Percentiles rank a stretch among this genome's conserved stretches.
Conservation (phyloP, 2,329 filamentous ascomycete species). For the Neofusicoccum cordaticola region DNA sequence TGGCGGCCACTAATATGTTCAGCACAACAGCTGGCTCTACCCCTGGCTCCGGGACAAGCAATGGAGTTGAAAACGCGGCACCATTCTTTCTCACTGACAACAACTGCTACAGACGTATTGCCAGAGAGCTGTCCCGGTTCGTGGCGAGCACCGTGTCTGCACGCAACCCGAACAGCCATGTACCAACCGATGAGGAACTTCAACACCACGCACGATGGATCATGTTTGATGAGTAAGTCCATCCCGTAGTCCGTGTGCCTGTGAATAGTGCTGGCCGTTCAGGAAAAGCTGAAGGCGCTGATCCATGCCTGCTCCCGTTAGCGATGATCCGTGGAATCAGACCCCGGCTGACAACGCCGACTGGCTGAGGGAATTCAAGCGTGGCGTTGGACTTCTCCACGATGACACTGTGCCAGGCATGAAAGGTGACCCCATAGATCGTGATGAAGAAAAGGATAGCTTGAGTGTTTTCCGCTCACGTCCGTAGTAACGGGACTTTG, state of each 20-base stretch:
- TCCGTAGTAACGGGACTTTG: too few species aligned
- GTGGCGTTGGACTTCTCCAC: constrained; percentile 22
- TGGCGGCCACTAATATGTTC: not conserved
- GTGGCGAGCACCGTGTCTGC: constrained; percentile 26
- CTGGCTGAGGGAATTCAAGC: constrained; percentile 33
- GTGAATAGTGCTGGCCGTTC: too few species aligned
- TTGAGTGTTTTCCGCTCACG: too few species aligned
- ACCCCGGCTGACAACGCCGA: constrained; percentile 34
- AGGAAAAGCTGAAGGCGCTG: not conserved
- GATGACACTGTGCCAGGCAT: too few species aligned
- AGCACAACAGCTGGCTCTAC: not conserved
- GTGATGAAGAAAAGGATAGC: too few species aligned
- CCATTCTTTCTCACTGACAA: constrained; percentile 17
- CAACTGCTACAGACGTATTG: constrained; percentile 23
- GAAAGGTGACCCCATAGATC: too few species aligned
- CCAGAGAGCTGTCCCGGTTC: constrained; percentile 25
- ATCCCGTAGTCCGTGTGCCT: not conserved
- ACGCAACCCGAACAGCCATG: constrained; percentile 24
- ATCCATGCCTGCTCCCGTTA: not conserved
- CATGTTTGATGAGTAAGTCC: constrained; percentile 26
- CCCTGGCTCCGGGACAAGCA: not conserved
- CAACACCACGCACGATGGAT: constrained; percentile 34
- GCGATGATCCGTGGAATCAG: constrained; percentile 37
- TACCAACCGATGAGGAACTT: constrained; percentile 31
- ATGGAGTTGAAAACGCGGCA: not conserved